Evolutionary conservation across 495 filamentous ascomycete genomes (phyloP).

Genomic region (Aspergillus cavernicola): DNA sequence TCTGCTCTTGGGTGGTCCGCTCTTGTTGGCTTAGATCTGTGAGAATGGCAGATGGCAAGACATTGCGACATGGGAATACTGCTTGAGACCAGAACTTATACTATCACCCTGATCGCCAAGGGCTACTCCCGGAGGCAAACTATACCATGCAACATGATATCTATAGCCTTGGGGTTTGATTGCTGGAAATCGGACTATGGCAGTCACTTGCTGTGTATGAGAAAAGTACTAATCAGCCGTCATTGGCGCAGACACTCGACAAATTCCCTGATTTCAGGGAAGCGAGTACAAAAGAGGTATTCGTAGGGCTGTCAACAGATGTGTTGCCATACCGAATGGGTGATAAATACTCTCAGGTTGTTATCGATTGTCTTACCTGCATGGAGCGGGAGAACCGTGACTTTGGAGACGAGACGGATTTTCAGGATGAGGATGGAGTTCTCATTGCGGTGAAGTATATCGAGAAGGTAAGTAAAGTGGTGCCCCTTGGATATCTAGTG

Average conservation of each 20-base stretch:
- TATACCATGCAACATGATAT: constrained; percentile 47
- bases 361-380: background rate
- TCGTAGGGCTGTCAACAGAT: too few species aligned
- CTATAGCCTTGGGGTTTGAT: constrained; percentile 44
- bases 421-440: constrained; percentile 5
- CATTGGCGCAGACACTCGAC: too few species aligned
- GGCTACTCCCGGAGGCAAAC: constrained; percentile 25
- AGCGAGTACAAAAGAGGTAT: too few species aligned
- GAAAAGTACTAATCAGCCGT: too few species aligned
- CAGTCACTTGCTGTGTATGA: constrained; percentile 27
- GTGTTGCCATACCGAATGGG: background rate
- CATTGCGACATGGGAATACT: constrained; percentile 21
- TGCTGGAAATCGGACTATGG: constrained; percentile 43
- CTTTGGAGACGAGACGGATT: constrained; percentile 2
- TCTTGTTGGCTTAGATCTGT: too few species aligned
- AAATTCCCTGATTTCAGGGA: too few species aligned
- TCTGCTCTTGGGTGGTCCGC: too few species aligned
- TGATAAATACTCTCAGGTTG: background rate
- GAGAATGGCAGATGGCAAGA: too few species aligned
- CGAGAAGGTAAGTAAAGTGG: background rate
- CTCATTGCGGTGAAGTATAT: background rate
- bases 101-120: constrained; percentile 35
- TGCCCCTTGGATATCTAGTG: too few species aligned
- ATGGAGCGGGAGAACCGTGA: background rate
- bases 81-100: constrained; percentile 39